Conservation (phyloP, 2,329 filamentous ascomycete genomes). For the Aspergillus calidoustus region DNA sequence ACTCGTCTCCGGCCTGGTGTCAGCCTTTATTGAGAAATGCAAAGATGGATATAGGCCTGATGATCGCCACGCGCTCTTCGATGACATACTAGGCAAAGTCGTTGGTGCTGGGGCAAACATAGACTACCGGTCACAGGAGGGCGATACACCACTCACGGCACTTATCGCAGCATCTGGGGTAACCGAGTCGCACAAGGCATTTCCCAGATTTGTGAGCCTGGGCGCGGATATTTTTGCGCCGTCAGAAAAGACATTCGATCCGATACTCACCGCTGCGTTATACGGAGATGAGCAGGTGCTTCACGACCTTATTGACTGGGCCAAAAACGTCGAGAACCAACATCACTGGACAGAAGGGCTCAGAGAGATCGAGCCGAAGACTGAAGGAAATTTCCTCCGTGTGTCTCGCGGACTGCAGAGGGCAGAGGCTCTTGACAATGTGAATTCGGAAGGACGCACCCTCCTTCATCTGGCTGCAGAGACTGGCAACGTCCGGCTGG, state of each 20-base stretch:
- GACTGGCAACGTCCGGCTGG: neutral
- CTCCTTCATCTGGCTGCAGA: constrained; percentile 6
- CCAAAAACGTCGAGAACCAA: neutral
- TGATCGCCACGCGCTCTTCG: neutral
- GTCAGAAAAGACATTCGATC: neutral
- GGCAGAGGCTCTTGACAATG: neutral
- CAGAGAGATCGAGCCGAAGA: neutral
- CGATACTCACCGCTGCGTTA: neutral
- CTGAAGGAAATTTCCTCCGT: neutral
- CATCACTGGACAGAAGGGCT: neutral
- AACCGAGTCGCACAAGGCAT: neutral
- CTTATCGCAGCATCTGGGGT: neutral
- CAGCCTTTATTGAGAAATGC: neutral
- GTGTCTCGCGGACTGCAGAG: neutral
- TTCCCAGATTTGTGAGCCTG: neutral
- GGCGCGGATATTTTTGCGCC: neutral
- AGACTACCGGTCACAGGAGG: neutral
- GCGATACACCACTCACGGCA: neutral
- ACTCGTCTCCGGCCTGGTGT: neutral
- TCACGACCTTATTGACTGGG: neutral
- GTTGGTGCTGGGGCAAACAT: neutral
- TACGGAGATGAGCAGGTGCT: neutral
- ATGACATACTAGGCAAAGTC: neutral
- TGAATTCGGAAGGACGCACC: neutral
- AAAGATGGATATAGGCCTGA: neutral